Conservation (phyloP, 2,329 filamentous ascomycete species). For the Phyllachora maydis region DNA sequence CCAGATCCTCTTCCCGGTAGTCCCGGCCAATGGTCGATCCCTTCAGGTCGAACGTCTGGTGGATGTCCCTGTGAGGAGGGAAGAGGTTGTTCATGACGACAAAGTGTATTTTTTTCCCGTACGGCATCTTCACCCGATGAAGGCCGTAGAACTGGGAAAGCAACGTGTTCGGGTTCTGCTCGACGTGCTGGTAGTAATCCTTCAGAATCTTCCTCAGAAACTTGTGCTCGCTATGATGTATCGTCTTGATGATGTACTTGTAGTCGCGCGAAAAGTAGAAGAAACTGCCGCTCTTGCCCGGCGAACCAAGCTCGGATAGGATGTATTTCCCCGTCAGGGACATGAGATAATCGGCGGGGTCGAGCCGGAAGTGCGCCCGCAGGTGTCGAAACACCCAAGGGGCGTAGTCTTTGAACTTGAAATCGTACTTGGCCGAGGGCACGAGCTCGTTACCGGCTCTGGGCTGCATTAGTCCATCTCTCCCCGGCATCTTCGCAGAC, state of each 20-base stretch:
- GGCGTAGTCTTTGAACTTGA: slow-evolving; percentile 99
- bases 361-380: slow-evolving; percentile 68
- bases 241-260: slow-evolving; percentile 99
- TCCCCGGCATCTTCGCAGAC: neutral
- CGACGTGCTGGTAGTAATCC: slow-evolving; percentile 87
- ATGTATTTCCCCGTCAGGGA: slow-evolving; percentile 98
- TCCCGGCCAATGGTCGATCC: slow-evolving; percentile 89
- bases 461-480: slow-evolving; percentile 1
- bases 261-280: slow-evolving; percentile 99
- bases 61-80: slow-evolving; percentile 90
- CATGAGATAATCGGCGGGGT: slow-evolving; percentile 95
- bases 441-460: slow-evolving; percentile 93
- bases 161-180: slow-evolving; percentile 84
- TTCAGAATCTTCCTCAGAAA: slow-evolving; percentile 67
- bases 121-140: slow-evolving; percentile 94
- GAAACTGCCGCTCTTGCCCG: slow-evolving; percentile 95
- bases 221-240: slow-evolving; percentile 87
- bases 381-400: slow-evolving; percentile 96
- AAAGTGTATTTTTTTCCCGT: slow-evolving; percentile 96
- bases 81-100: slow-evolving; percentile 99
- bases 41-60: slow-evolving; percentile 92
- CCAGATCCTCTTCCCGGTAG: slow-evolving; percentile 71
- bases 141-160: slow-evolving; percentile 96
- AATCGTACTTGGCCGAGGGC: slow-evolving; percentile 96
- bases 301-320: slow-evolving; percentile 86